Base-by-base conservation (phyloP, 2,329 filamentous ascomycete genomes). In the Aschersonia sp. region DNA sequence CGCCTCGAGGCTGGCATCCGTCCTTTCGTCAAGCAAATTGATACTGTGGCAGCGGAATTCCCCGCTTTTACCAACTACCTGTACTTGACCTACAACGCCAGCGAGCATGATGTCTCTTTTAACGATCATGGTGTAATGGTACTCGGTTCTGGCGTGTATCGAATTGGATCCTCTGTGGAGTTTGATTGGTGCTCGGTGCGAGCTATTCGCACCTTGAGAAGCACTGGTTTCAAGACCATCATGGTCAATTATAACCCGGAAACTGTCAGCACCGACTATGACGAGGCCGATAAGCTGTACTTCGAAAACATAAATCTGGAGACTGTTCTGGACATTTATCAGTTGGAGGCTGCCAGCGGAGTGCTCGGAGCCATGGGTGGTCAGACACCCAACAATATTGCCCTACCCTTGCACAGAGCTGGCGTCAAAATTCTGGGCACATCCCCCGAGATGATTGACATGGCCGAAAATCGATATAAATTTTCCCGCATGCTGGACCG, bases 131-230 rank as follows among this genome's bases (percentile, higher is more conserved):
- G 92, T 59, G 78, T 96, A 51, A 96, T 97, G 89, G 91, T 98
- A 6, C 74, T 97, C 31, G 91, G 91, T 10, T 96, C 89, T 32
- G 91, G 91, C 65, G 89, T 96, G 7, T 97, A 97, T 73, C 81
- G 92, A 51, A 98, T 98, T 54, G 92, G 92, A 55, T 96, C 89
- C 0, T 96, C 91, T 0, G 92, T 98, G 50, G 92, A 98, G 63
- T 98, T 98, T 65, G 92, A 98, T 66, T 98, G 92, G 92, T 97
- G 92, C 65, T 95, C 92, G 4, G 92, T 98, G 31, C 77, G 91
- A 51, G 88, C 92, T 5, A 94, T 97, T 52, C 82, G 91, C 53
- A 97, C 92, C 2, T 76, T 98, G 5, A 80, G 92, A 46, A 79
- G 86, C 54, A 78, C 82, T 51, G 85, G 85, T 2, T 80, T 84